Percentiles rank a stretch among this genome's conserved stretches.
Evolutionary conservation across 345 rosid genomes (phyloP).

Genomic region (thale cress (Arabidopsis thaliana)): TAIR10.1 NC_003074.8:20909001-20909500

Average conservation of each 20-base stretch:
- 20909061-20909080: constrained; percentile 21
- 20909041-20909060: constrained; percentile 24
- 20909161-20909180: constrained; percentile 14
- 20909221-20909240: constrained; percentile 29
- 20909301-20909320: constrained; percentile 27
- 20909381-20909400: constrained; percentile 39
- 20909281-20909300: constrained; percentile 27
- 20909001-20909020: constrained; percentile 14
- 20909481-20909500: constrained; percentile 76
- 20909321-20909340: constrained; percentile 37
- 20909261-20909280: constrained; percentile 43
- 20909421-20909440: constrained; percentile 64
- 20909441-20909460: constrained; percentile 60
- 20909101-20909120: constrained; percentile 19
- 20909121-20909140: constrained; percentile 22
- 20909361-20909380: constrained; percentile 36
- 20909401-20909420: constrained; percentile 17
- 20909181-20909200: constrained; percentile 23
- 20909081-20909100: constrained; percentile 29
- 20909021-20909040: constrained; percentile 1
- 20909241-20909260: constrained; percentile 25
- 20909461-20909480: constrained; percentile 56
- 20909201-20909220: constrained; percentile 27
- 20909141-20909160: constrained; percentile 28
- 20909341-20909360: constrained; percentile 40